These are phyloP conservation scores for Fusarium floridanum DNA, from an alignment of 2,329 filamentous ascomycete genomes.

Conservation along the genomic window DNA sequence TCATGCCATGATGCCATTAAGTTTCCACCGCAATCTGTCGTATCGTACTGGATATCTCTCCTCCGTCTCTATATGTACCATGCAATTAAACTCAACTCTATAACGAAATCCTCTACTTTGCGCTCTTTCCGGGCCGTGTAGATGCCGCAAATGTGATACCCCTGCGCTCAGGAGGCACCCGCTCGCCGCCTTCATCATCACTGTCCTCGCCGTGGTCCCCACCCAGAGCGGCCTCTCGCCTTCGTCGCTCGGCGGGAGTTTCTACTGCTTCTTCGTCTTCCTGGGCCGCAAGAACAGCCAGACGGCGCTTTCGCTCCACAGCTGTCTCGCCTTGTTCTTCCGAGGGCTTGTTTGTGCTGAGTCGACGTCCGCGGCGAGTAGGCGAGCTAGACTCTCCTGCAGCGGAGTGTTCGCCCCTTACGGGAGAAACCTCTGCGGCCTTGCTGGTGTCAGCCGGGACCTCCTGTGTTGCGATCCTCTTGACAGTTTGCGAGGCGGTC, in stretches of 20 bases:
- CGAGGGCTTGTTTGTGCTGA: conserved; percentile 34
- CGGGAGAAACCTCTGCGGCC: conserved; percentile 34
- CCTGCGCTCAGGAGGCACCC: conserved; percentile 64
- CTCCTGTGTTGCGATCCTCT: conserved; percentile 62
- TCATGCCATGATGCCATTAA: conserved; percentile 27
- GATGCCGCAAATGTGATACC: conserved; percentile 73
- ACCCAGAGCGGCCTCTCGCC: conserved; percentile 81
- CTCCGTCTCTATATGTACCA: conserved; percentile 34
- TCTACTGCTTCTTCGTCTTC: conserved; percentile 65
- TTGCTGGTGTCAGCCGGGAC: conserved; percentile 35
- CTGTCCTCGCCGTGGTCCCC: conserved; percentile 60
- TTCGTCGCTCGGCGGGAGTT: conserved; percentile 79
- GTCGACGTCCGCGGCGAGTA: conserved; percentile 13
- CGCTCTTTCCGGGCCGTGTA: conserved; percentile 36
- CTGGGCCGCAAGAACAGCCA: conserved; percentile 64
- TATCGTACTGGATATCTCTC: conserved; percentile 34
- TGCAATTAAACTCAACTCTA: conserved; percentile 34
- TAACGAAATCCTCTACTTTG: conserved; percentile 24
- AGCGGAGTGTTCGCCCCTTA: conserved; percentile 11
- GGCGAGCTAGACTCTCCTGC: conserved; percentile 31
- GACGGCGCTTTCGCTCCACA: conserved; percentile 75
- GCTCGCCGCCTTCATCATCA: conserved; percentile 67
- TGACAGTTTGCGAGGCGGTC: conserved; percentile 61
- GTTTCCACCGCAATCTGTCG: conserved; percentile 15
- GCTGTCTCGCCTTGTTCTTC: conserved; percentile 70